Evolutionary conservation across 345 rosid species (phyloP), one percentile per base, ranked within the genome.

Genomic region (Leavenworthia alabamica): DNA sequence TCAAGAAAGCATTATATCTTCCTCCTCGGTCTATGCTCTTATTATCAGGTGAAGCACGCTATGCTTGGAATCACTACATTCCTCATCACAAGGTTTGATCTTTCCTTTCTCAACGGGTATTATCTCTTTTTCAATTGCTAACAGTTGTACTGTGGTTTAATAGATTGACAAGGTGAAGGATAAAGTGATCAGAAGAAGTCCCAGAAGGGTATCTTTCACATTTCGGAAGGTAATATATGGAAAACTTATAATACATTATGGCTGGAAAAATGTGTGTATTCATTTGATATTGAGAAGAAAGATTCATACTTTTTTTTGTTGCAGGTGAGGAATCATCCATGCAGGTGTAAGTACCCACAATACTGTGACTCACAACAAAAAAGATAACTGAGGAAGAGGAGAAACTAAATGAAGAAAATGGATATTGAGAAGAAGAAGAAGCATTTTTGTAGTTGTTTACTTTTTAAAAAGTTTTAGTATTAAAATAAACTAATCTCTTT

Each of bases 31-130:
- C 98, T 22, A 86, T 92, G 85, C 87, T 92, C 27, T 64, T 92
- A 48, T 76, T 92, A 65, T 85, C 90, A 1, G 89, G 90, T 36
- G 98, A 92, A 79, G 96, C 95, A 68, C 98, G 98, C 4, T 89
- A 85, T 76, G 96, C 90, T 61, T 92, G 98, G 98, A 83, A 89
- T 60, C 96, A 89, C 77, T 92, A 92, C 67, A 92, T 92, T 73
- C 96, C 90, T 37, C 98, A 92, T 73, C 98, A 92, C 73, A 92
- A 92, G 96, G 98, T 80, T 16, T 0, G 1, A 32, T 56, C 2
- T 57, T 17, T 22, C 10, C 5, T 17, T 26, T 0, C 45, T 29
- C 28, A 41, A n/a, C 2, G 7, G 7, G 29, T 28, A 5, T 9
- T 19, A 13, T n/a, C 3, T 17, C 6, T 7, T 42, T 52, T 60